phyloP scores from a whole-genome alignment of 805 yeast species.

The Yarrowia sp. region DNA sequence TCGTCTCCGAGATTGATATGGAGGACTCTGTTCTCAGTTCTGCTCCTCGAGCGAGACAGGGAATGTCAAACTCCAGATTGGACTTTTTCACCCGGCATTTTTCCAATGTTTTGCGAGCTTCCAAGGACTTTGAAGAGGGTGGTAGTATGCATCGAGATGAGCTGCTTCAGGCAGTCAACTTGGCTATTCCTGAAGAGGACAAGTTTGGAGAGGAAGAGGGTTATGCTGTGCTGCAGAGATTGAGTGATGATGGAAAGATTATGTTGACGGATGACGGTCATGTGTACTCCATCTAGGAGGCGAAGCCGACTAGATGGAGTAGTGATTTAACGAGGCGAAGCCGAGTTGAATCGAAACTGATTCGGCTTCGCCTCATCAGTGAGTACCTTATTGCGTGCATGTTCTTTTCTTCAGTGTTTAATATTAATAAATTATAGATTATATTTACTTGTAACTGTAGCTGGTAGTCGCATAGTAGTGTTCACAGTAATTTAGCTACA shows the following conservation, averaged over 20 bases:
- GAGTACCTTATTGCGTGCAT: no score
- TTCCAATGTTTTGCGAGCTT: slow-evolving; percentile 49
- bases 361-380: no score
- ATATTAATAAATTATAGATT: no score
- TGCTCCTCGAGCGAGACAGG: neutral
- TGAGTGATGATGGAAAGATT: slow-evolving; percentile 42
- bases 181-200: slow-evolving; percentile 44
- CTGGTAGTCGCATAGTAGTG: no score
- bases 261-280: slow-evolving; percentile 39
- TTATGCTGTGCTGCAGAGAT: slow-evolving; percentile 40
- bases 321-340: no score
- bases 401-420: no score
- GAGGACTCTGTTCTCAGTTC: neutral
- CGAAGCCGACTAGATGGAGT: no score
- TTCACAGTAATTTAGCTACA: no score
- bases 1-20: neutral
- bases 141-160: slow-evolving; percentile 45
- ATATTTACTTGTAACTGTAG: no score
- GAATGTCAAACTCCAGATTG: slow-evolving; percentile 45
- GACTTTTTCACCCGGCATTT: slow-evolving; percentile 48
- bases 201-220: slow-evolving; percentile 42
- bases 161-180: slow-evolving; percentile 46
- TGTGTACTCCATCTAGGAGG: slow-evolving; percentile 36
- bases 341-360: no score
- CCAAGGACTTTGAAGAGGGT: slow-evolving; percentile 48